phyloP scores from a whole-genome alignment of 768 basidiomycete genomes.

The Daedaleopsis nitida region DNA sequence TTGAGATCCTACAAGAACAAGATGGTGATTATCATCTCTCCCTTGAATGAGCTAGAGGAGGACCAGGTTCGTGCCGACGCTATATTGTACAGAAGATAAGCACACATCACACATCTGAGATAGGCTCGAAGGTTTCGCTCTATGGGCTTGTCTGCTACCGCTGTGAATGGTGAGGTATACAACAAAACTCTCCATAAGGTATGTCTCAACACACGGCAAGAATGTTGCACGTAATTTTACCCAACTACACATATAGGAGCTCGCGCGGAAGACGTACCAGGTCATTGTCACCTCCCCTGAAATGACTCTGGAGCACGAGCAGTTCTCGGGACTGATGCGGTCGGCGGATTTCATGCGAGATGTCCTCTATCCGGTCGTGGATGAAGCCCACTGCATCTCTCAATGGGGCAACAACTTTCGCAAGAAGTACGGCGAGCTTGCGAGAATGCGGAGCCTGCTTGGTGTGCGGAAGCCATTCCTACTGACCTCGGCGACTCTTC shows the following conservation, averaged over 20 bases:
- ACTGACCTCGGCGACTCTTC: not conserved
- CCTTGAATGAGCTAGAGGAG: constrained; percentile 24
- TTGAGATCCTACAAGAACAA: constrained; percentile 7
- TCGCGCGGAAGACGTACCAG: not conserved
- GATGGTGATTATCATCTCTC: constrained; percentile 22
- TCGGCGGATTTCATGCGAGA: constrained; percentile 18
- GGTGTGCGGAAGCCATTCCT: not conserved
- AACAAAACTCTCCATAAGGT: not conserved
- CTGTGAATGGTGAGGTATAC: not conserved
- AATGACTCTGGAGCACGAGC: not conserved
- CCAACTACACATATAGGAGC: too few relatives aligned
- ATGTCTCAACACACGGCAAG: too few relatives aligned
- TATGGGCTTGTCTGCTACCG: not conserved
- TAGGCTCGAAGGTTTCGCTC: not conserved
- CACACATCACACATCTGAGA: too few relatives aligned
- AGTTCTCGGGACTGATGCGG: not conserved
- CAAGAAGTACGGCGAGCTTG: constrained; percentile 30
- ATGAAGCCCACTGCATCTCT: constrained; percentile 42
- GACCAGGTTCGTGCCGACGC: constrained; percentile 28
- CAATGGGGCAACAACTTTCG: constrained; percentile 42
- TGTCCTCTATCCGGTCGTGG: constrained; percentile 34
- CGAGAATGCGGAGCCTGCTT: not conserved
- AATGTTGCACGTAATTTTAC: too few relatives aligned
- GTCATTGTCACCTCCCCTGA: not conserved
- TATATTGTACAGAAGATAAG: too few relatives aligned